Evolutionary conservation across 2,329 filamentous ascomycete genomes (phyloP), one percentile per base, ranked within the genome.

Genomic region (Neonectria ditissima): DNA sequence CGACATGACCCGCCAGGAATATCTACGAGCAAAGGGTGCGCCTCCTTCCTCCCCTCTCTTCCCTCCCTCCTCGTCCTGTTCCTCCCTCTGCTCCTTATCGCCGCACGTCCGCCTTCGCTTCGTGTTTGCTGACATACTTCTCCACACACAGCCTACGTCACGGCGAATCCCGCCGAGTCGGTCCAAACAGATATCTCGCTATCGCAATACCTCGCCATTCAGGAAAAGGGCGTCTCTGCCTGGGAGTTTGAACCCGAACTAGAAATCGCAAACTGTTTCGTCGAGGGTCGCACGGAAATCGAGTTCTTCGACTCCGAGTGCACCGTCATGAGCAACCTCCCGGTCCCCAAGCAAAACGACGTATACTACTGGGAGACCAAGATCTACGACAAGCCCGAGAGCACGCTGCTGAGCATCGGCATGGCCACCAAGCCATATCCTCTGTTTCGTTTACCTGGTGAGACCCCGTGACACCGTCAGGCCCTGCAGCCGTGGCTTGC

Each of bases 331-430:
- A 97, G 92, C 83, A 99, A 99, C 74, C 81, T 99, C 43, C 96
- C 96, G 0, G 93, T 99, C 8, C 96, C 96, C 14, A 99, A 99
- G 76, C 96, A 99, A 77, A 99, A 99, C 76, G 96, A 99, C 75
- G 95, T 98, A 11, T 99, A 99, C 79, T 99, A 99, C 80, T 99
- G 96, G 96, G 96, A 99, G 79, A 92, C 94, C 59, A 99, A 99
- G 83, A 91, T 99, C 56, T 99, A 97, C 80, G 96, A 99, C 66
- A 98, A 98, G 81, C 94, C 96, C 4, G 96, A 98, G 67, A 89
- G 83, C 63, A 97, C 93, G 0, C 82, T 93, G 69, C 86, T 99
- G 66, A 94, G 92, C 76, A 94, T 99, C 72, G 96, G 96, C 70
- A 92, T 99, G 84, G 92, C 92, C 48, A 99, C 96, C 20, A 99